phyloP scores from a whole-genome alignment of 2,329 filamentous ascomycete species.

The Colletotrichum tabaci region DNA sequence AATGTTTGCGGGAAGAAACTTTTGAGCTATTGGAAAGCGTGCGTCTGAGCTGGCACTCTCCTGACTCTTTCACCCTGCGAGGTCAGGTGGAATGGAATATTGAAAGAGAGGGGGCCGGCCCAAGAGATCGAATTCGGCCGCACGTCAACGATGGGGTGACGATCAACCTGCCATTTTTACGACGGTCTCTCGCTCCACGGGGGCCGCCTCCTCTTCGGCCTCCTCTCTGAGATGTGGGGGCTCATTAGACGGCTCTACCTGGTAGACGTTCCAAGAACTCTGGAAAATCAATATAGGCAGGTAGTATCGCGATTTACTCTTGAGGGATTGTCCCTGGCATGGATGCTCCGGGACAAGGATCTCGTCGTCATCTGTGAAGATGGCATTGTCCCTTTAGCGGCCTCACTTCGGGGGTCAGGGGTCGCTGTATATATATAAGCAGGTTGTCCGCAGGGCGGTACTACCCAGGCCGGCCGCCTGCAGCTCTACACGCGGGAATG shows the following conservation, averaged over 20 bases:
- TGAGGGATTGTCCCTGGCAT: conserved; percentile 18
- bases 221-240: conserved; percentile 1
- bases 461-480: background rate
- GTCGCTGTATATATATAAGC: background rate
- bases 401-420: conserved; percentile 1
- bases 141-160: background rate
- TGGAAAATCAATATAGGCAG: conserved; percentile 24
- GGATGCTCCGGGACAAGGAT: conserved; percentile 25
- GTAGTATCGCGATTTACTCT: conserved; percentile 12
- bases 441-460: background rate
- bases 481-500: background rate
- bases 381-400: background rate
- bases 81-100: background rate
- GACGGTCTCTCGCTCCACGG: background rate
- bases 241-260: background rate
- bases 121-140: background rate
- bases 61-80: conserved; percentile 31
- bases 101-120: background rate
- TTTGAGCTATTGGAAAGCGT: conserved; percentile 26
- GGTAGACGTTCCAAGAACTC: background rate
- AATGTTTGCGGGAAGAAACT: conserved; percentile 11
- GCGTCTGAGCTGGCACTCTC: background rate
- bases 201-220: background rate
- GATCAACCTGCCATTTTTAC: background rate
- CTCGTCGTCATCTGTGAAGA: conserved; percentile 1